A percentile compares a stretch with the other conserved stretches of the same genome.
Evolutionary conservation across 805 yeast species (phyloP).

Genomic region (Candida broadrunensis): DNA sequence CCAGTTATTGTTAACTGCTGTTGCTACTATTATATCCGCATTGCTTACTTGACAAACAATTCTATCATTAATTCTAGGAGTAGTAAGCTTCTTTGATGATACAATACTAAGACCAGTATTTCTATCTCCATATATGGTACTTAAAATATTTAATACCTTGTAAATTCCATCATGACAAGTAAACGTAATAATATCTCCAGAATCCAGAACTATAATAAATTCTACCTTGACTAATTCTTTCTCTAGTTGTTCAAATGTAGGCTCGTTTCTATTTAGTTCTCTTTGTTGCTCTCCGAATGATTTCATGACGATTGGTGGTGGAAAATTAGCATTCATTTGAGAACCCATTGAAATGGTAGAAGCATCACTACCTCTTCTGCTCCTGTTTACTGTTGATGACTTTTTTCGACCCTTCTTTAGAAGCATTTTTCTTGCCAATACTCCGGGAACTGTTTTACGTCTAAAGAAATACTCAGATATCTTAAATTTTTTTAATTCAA

Average conservation of each 20-base stretch:
- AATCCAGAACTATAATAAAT: slow-evolving; percentile 49
- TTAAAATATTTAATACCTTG: slow-evolving; percentile 23
- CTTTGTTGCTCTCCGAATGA: slow-evolving; percentile 6
- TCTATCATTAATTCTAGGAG: slow-evolving; percentile 76
- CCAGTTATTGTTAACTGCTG: slow-evolving; percentile 68
- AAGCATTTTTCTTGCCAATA: slow-evolving; percentile 32
- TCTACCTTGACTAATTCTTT: slow-evolving; percentile 36
- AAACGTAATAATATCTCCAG: slow-evolving; percentile 49
- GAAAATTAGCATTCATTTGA: slow-evolving; percentile 31
- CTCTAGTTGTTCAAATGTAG: slow-evolving; percentile 11
- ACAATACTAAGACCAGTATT: slow-evolving; percentile 23
- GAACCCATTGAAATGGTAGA: slow-evolving; percentile 20
- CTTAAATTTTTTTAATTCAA: slow-evolving; percentile 19
- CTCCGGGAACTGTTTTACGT: slow-evolving; percentile 49
- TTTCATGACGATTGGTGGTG: slow-evolving; percentile 16
- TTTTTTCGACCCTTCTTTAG: slow-evolving; percentile 15
- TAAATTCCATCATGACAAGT: slow-evolving; percentile 49
- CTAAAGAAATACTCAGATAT: slow-evolving; percentile 63
- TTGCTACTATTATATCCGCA: slow-evolving; percentile 52
- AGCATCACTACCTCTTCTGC: slow-evolving; percentile 32
- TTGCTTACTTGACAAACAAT: slow-evolving; percentile 52
- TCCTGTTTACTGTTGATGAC: neutral
- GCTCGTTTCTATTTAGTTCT: neutral
- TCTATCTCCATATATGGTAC: slow-evolving; percentile 14
- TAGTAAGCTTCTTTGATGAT: slow-evolving; percentile 53